Conservation (phyloP, 164 flowering plant species). For the Tinospora cordifolia region DNA sequence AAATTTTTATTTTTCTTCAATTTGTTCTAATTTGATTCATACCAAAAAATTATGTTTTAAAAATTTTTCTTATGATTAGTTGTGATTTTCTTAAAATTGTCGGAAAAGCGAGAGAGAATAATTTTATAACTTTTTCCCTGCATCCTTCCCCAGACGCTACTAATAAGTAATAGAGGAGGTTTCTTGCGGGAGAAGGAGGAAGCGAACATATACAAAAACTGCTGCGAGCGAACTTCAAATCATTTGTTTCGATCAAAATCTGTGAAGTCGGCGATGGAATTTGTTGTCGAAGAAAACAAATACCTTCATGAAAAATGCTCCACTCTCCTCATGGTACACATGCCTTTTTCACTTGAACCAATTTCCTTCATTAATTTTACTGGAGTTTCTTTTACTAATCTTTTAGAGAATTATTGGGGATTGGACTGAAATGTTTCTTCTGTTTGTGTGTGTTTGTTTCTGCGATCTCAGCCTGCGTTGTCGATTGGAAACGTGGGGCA, state of each 20-base stretch:
- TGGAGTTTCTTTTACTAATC: no score
- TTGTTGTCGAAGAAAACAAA: conserved; percentile 50
- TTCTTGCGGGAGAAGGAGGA: background rate
- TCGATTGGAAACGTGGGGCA: conserved; percentile 95
- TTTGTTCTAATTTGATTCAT: no score
- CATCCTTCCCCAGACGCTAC: no score
- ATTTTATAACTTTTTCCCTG: no score
- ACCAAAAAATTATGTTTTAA: no score
- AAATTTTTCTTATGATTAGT: no score
- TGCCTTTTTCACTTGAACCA: background rate
- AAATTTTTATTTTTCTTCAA: no score
- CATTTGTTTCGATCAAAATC: background rate
- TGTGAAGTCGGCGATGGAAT: conserved; percentile 44
- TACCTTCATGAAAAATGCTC: conserved; percentile 31
- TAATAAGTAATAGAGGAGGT: no score
- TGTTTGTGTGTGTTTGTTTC: background rate
- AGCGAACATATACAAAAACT: background rate
- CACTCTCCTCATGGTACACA: conserved; percentile 54
- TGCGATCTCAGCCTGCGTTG: conserved; percentile 58
- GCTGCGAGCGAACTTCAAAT: background rate
- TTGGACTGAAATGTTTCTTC: background rate
- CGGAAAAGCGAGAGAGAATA: no score
- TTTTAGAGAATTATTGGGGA: no score
- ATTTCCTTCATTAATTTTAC: background rate
- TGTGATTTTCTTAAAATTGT: no score